phyloP scores from a whole-genome alignment of 768 basidiomycete species.

The Phanerodontia chrysosporium region DNA sequence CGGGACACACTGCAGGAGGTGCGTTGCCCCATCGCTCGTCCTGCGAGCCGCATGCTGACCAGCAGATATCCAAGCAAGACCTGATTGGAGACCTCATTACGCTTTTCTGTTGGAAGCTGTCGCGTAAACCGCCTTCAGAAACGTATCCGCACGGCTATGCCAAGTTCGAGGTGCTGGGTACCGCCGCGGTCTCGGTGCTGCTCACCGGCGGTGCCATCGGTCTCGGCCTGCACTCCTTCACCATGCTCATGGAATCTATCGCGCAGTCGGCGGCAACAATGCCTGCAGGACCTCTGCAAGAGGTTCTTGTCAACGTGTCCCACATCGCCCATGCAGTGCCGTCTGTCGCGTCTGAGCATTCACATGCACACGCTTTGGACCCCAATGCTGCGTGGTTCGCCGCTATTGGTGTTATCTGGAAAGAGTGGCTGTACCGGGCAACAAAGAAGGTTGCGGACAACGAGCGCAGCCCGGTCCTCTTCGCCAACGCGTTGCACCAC shows the following conservation, averaged over 20 bases:
- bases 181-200: conserved; percentile 83
- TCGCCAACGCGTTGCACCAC: conserved; percentile 97
- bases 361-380: conserved; percentile 63
- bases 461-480: conserved; percentile 85
- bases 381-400: conserved; percentile 99
- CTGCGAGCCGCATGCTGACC: background rate
- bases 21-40: conserved; percentile 28
- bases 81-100: conserved; percentile 90
- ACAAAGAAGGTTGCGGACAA: conserved; percentile 89
- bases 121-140: conserved; percentile 73
- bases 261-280: conserved; percentile 59
- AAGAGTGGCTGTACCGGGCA: conserved; percentile 90
- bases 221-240: conserved; percentile 87
- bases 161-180: conserved; percentile 95
- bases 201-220: conserved; percentile 81
- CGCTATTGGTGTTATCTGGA: conserved; percentile 67
- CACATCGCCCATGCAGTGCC: conserved; percentile 53
- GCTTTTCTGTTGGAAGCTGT: conserved; percentile 82
- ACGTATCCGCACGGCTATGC: conserved; percentile 85
- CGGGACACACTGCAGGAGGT: conserved; percentile 89
- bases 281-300: conserved; percentile 59
- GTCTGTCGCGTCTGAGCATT: conserved; percentile 33
- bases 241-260: conserved; percentile 74
- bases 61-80: conserved; percentile 37
- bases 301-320: conserved; percentile 55